Conservation (phyloP, 1,139 yeast species). For the Ogataea hybrid region DNA sequence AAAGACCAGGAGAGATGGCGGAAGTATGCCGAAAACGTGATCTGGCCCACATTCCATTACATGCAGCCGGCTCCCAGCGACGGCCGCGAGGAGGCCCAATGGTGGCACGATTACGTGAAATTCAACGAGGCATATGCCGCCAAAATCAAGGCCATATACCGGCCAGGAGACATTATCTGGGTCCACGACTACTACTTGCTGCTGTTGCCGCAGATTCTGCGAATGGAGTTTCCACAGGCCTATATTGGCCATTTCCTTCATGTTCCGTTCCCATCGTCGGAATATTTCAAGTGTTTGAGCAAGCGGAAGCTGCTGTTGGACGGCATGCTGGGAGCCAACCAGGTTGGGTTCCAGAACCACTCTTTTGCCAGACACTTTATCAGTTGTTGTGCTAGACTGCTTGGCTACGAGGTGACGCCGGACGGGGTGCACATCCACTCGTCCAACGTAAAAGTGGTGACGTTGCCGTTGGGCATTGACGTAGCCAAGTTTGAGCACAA, state of each 20-base stretch:
- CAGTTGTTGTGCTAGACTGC: conserved; percentile 79
- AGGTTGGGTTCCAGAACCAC: conserved; percentile 80
- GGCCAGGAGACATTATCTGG: conserved; percentile 94
- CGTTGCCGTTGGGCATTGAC: conserved; percentile 87
- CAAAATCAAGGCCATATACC: conserved; percentile 66
- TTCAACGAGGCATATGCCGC: conserved; percentile 90
- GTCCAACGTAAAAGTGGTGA: conserved; percentile 64
- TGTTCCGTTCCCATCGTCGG: conserved; percentile 94
- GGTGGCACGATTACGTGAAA: conserved; percentile 91
- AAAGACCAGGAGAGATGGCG: conserved; percentile 78
- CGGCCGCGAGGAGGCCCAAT: conserved; percentile 67
- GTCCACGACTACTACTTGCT: conserved; percentile 89
- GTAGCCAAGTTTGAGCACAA: conserved; percentile 60
- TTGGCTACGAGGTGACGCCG: conserved; percentile 68
- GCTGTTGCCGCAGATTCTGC: conserved; percentile 78
- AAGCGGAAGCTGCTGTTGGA: conserved; percentile 79
- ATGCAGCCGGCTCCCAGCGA: conserved; percentile 71
- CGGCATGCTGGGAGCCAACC: conserved; percentile 88
- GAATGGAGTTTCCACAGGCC: conserved; percentile 80
- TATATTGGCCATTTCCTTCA: conserved; percentile 82
- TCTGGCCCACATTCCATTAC: conserved; percentile 96
- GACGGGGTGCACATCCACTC: conserved; percentile 73
- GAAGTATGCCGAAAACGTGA: conserved; percentile 79
- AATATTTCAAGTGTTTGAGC: conserved; percentile 85
- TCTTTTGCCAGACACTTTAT: conserved; percentile 89